Evolutionary conservation across 2,329 filamentous ascomycete genomes (phyloP), one percentile per base, ranked within the genome.

Genomic region (Ophiosphaerella korrae): DNA sequence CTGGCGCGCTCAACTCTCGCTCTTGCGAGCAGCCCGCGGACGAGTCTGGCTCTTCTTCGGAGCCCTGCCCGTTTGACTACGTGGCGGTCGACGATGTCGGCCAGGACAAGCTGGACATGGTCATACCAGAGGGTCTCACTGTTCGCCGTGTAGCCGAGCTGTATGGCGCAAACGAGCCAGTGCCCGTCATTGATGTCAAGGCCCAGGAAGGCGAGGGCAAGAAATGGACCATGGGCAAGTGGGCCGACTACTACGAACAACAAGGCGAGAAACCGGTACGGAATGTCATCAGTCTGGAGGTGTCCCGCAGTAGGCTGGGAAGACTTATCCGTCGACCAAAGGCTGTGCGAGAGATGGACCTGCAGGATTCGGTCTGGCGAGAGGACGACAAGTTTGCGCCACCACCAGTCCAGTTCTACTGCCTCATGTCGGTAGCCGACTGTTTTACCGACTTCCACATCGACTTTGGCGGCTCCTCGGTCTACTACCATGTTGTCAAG

Each of bases 361-460:
- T 83, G 3, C 79, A 81, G 59, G 80, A 83, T 53, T 73, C 78
- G 4, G 79, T 82, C n/a, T 83, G 81, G 81, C 80, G 78, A 13
- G 75, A 77, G 48, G 79, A 80, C 38, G 81, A 82, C 41, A 79
- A 81, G 55, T 78, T 79, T 26, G 80, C 84, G 46, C 84, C 79
- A 48, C 84, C 85, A 6, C 83, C 84, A 50, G 86, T 88, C 7
- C 84, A 87, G 52, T 88, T 86, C 63, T 87, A 87, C 73, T 86
- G 84, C 64, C 74, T 88, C 32, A 88, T 88, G 86, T 88, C 86
- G 5, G 85, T 88, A 18, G 84, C 84, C 11, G 85, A 88, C 68
- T 87, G 85, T 69, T 88, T 87, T 58, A 88, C 86, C 16, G 86
- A 88, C 68, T 88, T 88, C 59, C 86, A 88, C 70, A 86, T 88